Conservation (phyloP, 306 rosid genomes). For the Citrullus colocynthis region DNA sequence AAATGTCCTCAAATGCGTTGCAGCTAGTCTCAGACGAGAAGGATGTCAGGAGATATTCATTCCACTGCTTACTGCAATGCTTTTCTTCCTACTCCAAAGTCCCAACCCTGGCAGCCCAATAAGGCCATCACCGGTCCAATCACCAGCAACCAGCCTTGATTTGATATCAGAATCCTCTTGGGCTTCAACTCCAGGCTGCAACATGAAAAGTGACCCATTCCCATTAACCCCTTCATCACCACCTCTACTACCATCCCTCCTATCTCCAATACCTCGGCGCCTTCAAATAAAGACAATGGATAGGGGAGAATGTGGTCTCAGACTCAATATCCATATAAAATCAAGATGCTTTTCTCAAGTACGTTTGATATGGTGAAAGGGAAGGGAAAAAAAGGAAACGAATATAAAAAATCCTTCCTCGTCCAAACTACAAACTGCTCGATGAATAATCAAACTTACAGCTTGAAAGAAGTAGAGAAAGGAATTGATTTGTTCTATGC, state of each 20-base stretch:
- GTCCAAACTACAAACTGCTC: background rate
- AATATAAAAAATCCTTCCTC: slow-evolving; percentile 13
- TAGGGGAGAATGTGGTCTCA: no score
- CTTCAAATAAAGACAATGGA: no score
- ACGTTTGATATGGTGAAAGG: no score
- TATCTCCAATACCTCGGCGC: slow-evolving; percentile 10
- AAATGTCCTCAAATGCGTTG: slow-evolving; percentile 71
- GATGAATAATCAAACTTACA: background rate
- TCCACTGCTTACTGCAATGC: slow-evolving; percentile 17
- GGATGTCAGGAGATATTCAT: slow-evolving; percentile 35
- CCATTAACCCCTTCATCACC: slow-evolving; percentile 5
- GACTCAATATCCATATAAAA: no score
- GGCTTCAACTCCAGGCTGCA: slow-evolving; percentile 30
- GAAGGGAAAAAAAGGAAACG: no score
- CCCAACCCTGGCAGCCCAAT: slow-evolving; percentile 39
- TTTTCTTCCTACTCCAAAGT: slow-evolving; percentile 33
- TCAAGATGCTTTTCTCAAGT: no score
- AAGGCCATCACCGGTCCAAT: slow-evolving; percentile 35
- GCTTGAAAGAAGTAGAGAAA: background rate
- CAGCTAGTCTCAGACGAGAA: slow-evolving; percentile 75
- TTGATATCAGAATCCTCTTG: slow-evolving; percentile 16
- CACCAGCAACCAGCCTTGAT: slow-evolving; percentile 13
- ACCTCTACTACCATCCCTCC: slow-evolving; percentile 20
- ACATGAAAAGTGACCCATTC: slow-evolving; percentile 20
- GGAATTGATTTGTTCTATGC: slow-evolving; percentile 30